Percentiles rank a stretch among this genome's conserved stretches.
Evolutionary conservation across 2,329 filamentous ascomycete species (phyloP).

Genomic region (Aspergillus tanneri): DNA sequence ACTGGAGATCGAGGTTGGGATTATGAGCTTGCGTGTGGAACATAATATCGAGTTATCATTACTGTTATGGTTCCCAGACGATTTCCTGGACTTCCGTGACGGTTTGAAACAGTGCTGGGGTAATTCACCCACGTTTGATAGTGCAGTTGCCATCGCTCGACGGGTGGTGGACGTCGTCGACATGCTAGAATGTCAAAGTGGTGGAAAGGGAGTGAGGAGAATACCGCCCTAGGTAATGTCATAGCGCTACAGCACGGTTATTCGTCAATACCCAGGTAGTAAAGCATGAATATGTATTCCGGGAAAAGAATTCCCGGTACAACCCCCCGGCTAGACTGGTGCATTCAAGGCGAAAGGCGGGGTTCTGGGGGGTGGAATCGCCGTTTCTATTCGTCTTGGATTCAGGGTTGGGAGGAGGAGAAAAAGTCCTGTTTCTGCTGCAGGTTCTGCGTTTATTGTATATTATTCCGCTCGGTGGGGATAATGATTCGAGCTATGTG

Average conservation of each 20-base stretch:
- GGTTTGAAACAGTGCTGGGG: neutral
- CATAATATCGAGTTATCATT: conserved; percentile 8
- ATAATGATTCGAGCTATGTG: too few species aligned
- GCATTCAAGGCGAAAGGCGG: conserved; percentile 36
- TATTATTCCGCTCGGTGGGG: too few species aligned
- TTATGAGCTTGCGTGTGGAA: conserved; percentile 12
- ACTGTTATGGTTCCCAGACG: conserved; percentile 3
- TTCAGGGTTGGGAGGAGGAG: too few species aligned
- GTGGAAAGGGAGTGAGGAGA: neutral
- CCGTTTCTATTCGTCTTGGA: conserved; percentile 29
- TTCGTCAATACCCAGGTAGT: conserved; percentile 20
- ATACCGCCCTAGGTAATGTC: conserved; percentile 10
- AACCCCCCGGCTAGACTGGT: conserved; percentile 25
- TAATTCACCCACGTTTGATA: conserved; percentile 2
- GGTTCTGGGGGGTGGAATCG: conserved; percentile 42
- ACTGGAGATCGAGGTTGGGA: conserved; percentile 9
- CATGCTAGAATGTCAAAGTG: neutral
- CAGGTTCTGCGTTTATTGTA: too few species aligned
- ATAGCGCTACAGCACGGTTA: conserved; percentile 12
- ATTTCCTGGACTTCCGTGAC: neutral
- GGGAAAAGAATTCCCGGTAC: conserved; percentile 36
- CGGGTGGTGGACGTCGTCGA: conserved; percentile 7
- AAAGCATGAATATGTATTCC: conserved; percentile 51
- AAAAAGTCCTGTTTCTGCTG: too few species aligned
- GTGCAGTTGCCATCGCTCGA: conserved; percentile 4